phyloP scores from a whole-genome alignment of 1,284 basidiomycete species.

The Fomitopsis pinicola region DNA sequence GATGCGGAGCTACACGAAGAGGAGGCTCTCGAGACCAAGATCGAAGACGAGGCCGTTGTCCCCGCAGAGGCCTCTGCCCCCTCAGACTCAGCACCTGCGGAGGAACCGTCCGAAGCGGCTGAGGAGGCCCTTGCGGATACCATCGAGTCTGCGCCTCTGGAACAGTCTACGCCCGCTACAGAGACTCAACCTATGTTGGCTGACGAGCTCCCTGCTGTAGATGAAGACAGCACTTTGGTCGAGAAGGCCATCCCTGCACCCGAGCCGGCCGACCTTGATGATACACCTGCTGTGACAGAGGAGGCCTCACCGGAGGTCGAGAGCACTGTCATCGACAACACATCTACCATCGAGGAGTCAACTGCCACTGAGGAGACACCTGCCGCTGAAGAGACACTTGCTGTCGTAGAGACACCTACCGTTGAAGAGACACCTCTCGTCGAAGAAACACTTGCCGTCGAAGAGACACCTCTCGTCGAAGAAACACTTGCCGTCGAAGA shows the following conservation, averaged over 20 bases:
- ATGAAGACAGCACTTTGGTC: background rate
- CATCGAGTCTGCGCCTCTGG: background rate
- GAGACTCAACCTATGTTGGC: background rate
- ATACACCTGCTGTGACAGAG: background rate
- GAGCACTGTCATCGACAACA: background rate
- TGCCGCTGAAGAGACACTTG: too few relatives aligned
- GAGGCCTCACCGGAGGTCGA: background rate
- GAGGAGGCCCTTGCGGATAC: background rate
- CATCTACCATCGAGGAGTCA: too few relatives aligned
- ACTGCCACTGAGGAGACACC: too few relatives aligned
- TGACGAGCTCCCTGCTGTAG: background rate
- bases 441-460: too few relatives aligned
- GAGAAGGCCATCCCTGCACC: background rate
- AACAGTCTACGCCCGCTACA: background rate
- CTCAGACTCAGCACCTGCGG: background rate
- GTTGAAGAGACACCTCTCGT: too few relatives aligned
- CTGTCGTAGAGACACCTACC: too few relatives aligned
- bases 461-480: background rate
- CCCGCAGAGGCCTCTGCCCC: background rate
- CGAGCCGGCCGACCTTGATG: constrained; percentile 8
- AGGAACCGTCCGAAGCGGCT: constrained; percentile 1
- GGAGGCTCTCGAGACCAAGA: background rate
- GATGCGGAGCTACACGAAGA: background rate
- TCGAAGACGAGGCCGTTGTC: background rate
- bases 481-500: too few relatives aligned